A percentile compares a stretch with the other conserved stretches of the same genome.
Conservation (phyloP, 129 eudicot species). For the Centrapalus pauciflorus region DNA sequence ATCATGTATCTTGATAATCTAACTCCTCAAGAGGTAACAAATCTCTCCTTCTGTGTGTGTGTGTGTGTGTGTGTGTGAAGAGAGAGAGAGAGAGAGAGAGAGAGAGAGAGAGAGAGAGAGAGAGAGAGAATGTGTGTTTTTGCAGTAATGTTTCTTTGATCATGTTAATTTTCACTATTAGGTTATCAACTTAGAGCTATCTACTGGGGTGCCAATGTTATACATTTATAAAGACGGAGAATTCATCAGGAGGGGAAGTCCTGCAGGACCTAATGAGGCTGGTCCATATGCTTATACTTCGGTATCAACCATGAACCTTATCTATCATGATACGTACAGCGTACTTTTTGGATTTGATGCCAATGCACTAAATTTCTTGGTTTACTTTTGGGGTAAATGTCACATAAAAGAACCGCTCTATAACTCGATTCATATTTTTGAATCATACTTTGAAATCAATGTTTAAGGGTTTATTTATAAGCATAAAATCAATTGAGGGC, state of each 20-base stretch:
- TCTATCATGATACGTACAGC: constrained; percentile 1
- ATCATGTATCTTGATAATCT: constrained; percentile 82
- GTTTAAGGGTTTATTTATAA: too few species aligned
- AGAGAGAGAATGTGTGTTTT: not conserved
- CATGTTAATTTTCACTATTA: constrained; percentile 17
- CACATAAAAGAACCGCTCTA: too few species aligned
- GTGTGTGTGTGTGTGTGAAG: too few species aligned
- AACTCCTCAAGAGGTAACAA: constrained; percentile 71
- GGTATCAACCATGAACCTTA: constrained; percentile 31
- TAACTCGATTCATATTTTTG: too few species aligned
- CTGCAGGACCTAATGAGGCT: constrained; percentile 57
- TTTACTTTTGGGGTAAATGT: too few species aligned
- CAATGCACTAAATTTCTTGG: not conserved
- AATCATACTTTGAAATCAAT: too few species aligned
- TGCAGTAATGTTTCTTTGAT: not conserved
- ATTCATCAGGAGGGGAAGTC: constrained; percentile 83
- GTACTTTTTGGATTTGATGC: not conserved
- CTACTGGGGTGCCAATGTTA: constrained; percentile 88
- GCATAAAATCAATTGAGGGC: too few species aligned
- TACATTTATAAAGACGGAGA: constrained; percentile 63
- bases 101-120: too few species aligned
- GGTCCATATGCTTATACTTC: constrained; percentile 73
- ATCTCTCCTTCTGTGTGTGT: not conserved
- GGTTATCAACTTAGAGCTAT: constrained; percentile 81
- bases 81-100: too few species aligned